Evolutionary conservation across 2,329 filamentous ascomycete species (phyloP).

Genomic region (Aureobasidium subglaciale): DNA sequence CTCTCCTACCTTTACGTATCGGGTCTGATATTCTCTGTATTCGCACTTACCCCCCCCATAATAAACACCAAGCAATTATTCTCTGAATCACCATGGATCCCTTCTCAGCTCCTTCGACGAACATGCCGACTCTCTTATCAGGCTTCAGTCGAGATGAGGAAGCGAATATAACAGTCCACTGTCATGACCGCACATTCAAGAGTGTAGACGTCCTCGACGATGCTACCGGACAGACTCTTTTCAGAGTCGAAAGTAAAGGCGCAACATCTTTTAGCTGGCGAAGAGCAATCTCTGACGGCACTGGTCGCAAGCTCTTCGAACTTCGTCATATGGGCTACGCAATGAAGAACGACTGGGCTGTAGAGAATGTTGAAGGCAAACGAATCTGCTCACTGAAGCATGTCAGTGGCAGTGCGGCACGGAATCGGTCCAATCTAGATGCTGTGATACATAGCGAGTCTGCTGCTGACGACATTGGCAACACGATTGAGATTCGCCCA

Average conservation of each 20-base stretch:
- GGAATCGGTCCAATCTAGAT: not conserved
- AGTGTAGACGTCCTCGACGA: not conserved
- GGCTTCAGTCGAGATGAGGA: not conserved
- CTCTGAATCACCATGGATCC: no score
- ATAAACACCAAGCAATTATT: no score
- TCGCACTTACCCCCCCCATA: no score
- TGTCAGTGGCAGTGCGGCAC: not conserved
- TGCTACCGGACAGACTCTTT: not conserved
- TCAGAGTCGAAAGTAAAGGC: not conserved
- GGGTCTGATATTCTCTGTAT: no score
- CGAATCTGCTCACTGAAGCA: not conserved
- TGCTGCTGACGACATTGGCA: not conserved
- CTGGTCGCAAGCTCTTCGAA: not conserved
- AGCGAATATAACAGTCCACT: not conserved
- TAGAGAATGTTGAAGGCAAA: not conserved
- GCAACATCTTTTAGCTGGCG: not conserved
- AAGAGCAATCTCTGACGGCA: not conserved
- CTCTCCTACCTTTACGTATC: no score
- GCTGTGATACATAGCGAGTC: not conserved
- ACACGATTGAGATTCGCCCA: not conserved
- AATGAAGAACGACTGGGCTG: not conserved
- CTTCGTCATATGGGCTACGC: constrained; percentile 4
- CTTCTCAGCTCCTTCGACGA: not conserved
- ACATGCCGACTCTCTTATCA: not conserved
- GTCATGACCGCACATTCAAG: constrained; percentile 2